phyloP scores from a whole-genome alignment of 208 protist species.

The Acanthamoeba castellanii region DNA sequence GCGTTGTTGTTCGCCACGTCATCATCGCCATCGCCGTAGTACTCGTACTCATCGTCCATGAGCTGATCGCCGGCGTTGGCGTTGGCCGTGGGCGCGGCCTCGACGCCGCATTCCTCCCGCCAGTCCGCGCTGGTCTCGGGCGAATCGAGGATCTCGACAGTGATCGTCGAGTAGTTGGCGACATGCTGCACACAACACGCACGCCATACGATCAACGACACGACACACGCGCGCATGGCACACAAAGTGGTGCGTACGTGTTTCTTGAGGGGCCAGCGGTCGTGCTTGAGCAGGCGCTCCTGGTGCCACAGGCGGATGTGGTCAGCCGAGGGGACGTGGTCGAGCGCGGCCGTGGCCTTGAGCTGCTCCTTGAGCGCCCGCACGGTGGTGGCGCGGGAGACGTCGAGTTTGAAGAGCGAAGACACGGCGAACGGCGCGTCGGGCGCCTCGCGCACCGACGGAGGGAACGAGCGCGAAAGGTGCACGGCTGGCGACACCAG shows the following conservation, averaged over 20 bases:
- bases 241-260: background rate
- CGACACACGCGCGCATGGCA: background rate
- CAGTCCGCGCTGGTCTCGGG: background rate
- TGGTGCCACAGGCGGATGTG: slow-evolving; percentile 51
- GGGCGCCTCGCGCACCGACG: background rate
- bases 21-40: background rate
- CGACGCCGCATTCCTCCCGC: too few relatives aligned
- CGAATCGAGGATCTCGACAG: background rate
- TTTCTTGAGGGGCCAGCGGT: slow-evolving; percentile 1
- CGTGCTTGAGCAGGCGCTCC: slow-evolving; percentile 25
- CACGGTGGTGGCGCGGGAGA: background rate
- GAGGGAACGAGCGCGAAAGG: background rate
- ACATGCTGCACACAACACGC: background rate
- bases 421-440: slow-evolving; percentile 24
- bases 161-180: slow-evolving; percentile 29
- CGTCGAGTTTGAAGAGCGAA: slow-evolving; percentile 25
- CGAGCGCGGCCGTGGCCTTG: background rate
- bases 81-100: background rate
- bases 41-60: background rate
- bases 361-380: slow-evolving; percentile 1
- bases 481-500: slow-evolving; percentile 37
- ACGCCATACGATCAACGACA: background rate
- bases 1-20: background rate
- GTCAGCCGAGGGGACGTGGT: slow-evolving; percentile 37
- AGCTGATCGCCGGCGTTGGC: background rate